These are phyloP conservation scores for Penicillium sp. DNA, from an alignment of 2,329 filamentous ascomycete species.

Conservation along the genomic window DNA sequence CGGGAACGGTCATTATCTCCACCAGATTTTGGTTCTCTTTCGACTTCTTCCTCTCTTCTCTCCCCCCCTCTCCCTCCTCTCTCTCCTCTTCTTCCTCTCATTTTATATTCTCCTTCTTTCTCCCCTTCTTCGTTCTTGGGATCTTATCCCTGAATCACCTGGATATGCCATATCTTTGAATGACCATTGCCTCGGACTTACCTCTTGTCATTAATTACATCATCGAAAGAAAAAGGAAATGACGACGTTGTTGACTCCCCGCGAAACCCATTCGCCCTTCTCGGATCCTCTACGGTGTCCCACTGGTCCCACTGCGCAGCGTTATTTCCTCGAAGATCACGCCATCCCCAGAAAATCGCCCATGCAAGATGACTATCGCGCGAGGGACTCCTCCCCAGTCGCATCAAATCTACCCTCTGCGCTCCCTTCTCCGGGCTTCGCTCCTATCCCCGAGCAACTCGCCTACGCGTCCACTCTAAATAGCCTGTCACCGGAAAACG, in stretches of 20 bases:
- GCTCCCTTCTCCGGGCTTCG: slow-evolving; percentile 32
- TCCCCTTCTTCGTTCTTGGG: neutral
- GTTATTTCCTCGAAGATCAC: slow-evolving; percentile 26
- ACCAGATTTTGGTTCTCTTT: neutral
- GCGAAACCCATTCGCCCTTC: slow-evolving; percentile 26
- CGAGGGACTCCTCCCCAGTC: slow-evolving; percentile 19
- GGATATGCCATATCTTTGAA: neutral
- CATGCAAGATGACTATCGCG: slow-evolving; percentile 22
- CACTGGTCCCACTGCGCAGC: slow-evolving; percentile 24
- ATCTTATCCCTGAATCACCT: neutral
- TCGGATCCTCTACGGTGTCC: slow-evolving; percentile 26
- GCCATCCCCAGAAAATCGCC: slow-evolving; percentile 21
- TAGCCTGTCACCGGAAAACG: slow-evolving; percentile 34
- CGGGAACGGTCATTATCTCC: neutral
- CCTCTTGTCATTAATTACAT: neutral
- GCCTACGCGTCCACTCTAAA: slow-evolving; percentile 31
- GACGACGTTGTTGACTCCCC: slow-evolving; percentile 29
- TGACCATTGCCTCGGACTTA: neutral
- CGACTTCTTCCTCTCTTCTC: neutral
- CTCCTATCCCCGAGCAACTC: slow-evolving; percentile 24
- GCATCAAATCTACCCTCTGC: slow-evolving; percentile 28
- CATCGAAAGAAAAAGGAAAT: slow-evolving; percentile 18
- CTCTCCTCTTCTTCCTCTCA: neutral
- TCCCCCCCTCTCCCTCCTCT: neutral
- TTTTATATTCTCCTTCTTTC: neutral